Conservation (phyloP, 2,329 filamentous ascomycete species). For the Fusarium mangiferae region DNA sequence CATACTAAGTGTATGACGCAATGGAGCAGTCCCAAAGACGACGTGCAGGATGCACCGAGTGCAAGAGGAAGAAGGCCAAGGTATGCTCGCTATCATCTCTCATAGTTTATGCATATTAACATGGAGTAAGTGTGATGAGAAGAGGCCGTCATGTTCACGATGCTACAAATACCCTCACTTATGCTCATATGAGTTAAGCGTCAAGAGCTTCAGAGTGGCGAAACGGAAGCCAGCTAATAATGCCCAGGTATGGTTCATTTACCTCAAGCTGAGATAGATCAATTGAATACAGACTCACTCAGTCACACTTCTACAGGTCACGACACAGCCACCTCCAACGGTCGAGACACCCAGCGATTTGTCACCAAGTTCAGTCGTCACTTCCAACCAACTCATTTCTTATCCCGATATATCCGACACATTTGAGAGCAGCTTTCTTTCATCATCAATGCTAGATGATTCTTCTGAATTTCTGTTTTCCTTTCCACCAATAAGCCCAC, state of each 20-base stretch:
- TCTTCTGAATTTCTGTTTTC: accelerated
- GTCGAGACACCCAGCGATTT: accelerated
- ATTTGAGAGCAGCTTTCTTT: accelerated
- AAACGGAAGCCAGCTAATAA: not conserved
- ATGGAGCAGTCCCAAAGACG: slow-evolving; percentile 10
- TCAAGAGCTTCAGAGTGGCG: not conserved
- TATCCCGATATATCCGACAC: not conserved
- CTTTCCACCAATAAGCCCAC: accelerated
- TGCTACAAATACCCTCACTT: slow-evolving; percentile 1
- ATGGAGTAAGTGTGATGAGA: not conserved
- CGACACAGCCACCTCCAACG: too few species aligned
- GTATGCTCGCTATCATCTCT: not conserved
- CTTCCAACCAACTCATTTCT: not conserved
- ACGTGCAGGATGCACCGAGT: slow-evolving; percentile 16
- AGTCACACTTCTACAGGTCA: accelerated
- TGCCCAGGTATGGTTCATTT: not conserved
- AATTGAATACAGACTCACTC: not conserved
- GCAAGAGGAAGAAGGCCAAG: slow-evolving; percentile 22
- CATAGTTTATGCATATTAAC: accelerated
- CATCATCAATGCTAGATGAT: accelerated
- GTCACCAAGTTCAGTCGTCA: accelerated
- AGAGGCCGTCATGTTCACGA: slow-evolving; percentile 1
- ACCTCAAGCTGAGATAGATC: accelerated
- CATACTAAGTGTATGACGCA: not conserved
- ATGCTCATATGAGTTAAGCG: slow-evolving; percentile 13